These are phyloP conservation scores for Vitis rupestris DNA, from an alignment of 164 flowering plant genomes.

Conservation along the genomic window DNA sequence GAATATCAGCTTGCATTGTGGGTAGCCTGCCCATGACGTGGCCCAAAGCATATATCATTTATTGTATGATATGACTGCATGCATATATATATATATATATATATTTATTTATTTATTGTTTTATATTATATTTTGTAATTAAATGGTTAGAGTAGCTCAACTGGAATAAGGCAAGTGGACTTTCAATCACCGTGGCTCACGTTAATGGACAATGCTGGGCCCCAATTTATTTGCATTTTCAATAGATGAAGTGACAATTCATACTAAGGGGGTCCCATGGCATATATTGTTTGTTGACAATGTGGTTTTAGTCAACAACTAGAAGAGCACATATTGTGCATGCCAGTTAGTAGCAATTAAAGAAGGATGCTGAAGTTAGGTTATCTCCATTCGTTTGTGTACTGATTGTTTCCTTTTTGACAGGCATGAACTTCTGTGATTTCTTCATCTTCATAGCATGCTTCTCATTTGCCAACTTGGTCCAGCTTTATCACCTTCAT, in stretches of 20 bases:
- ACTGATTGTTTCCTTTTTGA: constrained; percentile 15
- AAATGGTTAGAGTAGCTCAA: too few relatives aligned
- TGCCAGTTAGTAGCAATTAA: background rate
- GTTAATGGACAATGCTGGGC: background rate
- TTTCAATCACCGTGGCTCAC: too few relatives aligned
- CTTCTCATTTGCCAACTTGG: constrained; percentile 57
- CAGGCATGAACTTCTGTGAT: constrained; percentile 89
- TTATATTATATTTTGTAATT: too few relatives aligned
- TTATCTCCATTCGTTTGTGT: background rate
- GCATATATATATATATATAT: too few relatives aligned
- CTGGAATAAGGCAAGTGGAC: too few relatives aligned
- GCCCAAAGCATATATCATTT: too few relatives aligned
- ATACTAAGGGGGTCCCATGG: background rate
- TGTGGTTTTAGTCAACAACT: background rate
- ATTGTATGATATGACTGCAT: too few relatives aligned
- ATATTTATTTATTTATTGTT: too few relatives aligned
- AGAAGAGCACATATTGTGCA: background rate
- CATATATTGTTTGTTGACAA: background rate
- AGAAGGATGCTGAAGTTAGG: background rate
- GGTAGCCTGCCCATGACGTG: too few relatives aligned
- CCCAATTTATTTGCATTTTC: background rate
- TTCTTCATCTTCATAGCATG: constrained; percentile 64
- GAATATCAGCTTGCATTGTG: too few relatives aligned
- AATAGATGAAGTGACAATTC: background rate
- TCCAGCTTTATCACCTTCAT: constrained; percentile 32